Evolutionary conservation across 108 stramenopile species (phyloP), one percentile per base, ranked within the genome.

Genomic region (Nitzschia palea): DNA sequence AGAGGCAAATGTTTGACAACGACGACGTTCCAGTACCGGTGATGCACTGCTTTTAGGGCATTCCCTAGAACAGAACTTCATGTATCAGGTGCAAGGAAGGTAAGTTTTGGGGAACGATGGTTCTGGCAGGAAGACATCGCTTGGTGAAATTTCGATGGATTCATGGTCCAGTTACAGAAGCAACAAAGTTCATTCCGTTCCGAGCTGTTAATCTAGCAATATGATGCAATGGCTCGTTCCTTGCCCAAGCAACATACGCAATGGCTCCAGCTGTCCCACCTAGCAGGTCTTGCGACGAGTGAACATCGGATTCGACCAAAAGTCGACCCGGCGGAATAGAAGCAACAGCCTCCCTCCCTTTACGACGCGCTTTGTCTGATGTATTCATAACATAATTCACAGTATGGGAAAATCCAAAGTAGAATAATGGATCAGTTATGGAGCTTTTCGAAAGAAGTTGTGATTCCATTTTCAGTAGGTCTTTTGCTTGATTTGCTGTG

Each of bases 381-480:
- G 82, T 79, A 43, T 83, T 83, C 89, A 90, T 90, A 25, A 63
- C 70, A 52, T 76, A 74, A 56, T 93, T 93, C 54, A 93, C 77
- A 25, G 77, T 66, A 65, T 93, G 92, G 8, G 87, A 88, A 67
- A 93, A 93, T 2, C 92, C 92, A 75, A 93, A 93, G 54, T 87
- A 92, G 59, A 90, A 86, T 9, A 93, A 34, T 15, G 75, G 71
- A 47, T 67, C 25, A 5, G 3, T 26, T n/a, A n/a, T n/a, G 33
- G 22, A 18, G 4, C 18, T 18, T n/a, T 22, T 0, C 1, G 44
- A 32, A 22, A 55, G 77, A 35, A 32, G 59, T 35, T 29, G 67
- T 18, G 44, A 51, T 73, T 90, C 88, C 42, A 84, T 78, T 25
- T 52, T 34, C 44, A 90, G 55, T n/a, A 93, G 65, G 48, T 90